These are phyloP conservation scores for Alloteropsis angusta DNA, from an alignment of 202 grass and related monocot genomes.

Conservation along the genomic window DNA sequence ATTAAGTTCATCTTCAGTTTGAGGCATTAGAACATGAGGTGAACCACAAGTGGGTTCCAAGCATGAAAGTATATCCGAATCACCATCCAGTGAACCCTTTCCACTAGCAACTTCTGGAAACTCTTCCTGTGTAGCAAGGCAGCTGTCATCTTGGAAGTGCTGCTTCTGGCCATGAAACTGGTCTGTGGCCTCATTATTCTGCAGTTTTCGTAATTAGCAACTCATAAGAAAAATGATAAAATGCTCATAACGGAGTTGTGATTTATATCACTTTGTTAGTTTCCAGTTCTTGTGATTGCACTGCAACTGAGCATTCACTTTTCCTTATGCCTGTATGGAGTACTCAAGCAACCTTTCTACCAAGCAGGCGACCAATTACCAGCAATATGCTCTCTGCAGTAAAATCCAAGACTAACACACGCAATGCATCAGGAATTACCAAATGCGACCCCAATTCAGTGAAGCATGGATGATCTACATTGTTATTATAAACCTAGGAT, in stretches of 20 bases:
- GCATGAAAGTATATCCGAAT: slow-evolving; percentile 16
- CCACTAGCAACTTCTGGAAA: slow-evolving; percentile 25
- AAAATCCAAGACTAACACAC: background rate
- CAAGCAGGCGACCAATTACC: background rate
- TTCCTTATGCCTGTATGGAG: background rate
- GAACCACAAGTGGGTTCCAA: slow-evolving; percentile 27
- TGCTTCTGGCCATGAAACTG: slow-evolving; percentile 28
- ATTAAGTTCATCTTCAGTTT: slow-evolving; percentile 37
- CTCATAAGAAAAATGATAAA: background rate
- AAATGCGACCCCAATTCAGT: background rate
- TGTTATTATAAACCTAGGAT: background rate
- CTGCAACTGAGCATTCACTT: background rate
- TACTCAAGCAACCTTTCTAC: background rate
- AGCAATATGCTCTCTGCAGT: background rate
- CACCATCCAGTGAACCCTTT: slow-evolving; percentile 27
- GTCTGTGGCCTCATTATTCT: slow-evolving; percentile 27
- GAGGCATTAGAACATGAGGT: slow-evolving; percentile 22
- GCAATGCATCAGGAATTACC: background rate
- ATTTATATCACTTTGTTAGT: too few species aligned
- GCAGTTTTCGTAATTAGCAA: slow-evolving; percentile 27
- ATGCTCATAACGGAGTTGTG: background rate
- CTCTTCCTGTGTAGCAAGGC: slow-evolving; percentile 20
- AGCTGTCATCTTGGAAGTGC: background rate
- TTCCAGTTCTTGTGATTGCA: background rate
- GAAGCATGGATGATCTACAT: background rate